Base-by-base conservation (phyloP, 768 basidiomycete genomes). In the Kwoniella europaea region DNA sequence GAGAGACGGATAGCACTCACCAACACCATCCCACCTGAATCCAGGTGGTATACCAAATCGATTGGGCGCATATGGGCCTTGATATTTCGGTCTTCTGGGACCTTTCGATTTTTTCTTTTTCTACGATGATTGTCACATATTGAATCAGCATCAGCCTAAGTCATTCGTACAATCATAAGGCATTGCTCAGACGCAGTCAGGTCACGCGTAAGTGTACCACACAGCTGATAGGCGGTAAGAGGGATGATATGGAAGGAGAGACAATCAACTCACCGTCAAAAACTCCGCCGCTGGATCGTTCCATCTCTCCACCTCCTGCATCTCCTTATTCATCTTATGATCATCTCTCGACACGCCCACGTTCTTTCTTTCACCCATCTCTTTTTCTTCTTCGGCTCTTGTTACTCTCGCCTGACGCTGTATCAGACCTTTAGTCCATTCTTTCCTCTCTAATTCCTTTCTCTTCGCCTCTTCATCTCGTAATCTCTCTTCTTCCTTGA, bases 231-330 rank as follows among this genome's bases (percentile, higher is more conserved):
- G 6, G 35, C 35, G 6, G 4, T 7, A 35, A 35, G 35, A 35
- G 35, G 10, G 22, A 42, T 15, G 29, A 52, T 20, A 44, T 9
- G 20, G 42, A 12, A 22, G 60, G 2, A 66, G 18, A 9, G 44
- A 13, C 22, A 10, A 22, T 53, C 18, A 1, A 76, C 90, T 75
- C 65, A 96, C 95, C 71, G 92, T 91, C 72, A 98, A 83, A 86
- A 98, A 99, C 22, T 90, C 90, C 9, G 94, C 92, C 4, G 95
- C 96, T n/a, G 97, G 97, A 84, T 98, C 97, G 79, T 98, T 96
- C 94, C 95, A 98, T 16, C 93, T 82, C 50, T 92, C 90, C 78
- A 90, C 89, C 22, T 90, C 87, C 84, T 88, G 92, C 84, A 91
- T 83, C 72, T 93, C 91, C 68, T 91, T 90, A 76, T 98, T 99